Evolutionary conservation across 768 basidiomycete species (phyloP).

Genomic region (Tephrocybe sp.): DNA sequence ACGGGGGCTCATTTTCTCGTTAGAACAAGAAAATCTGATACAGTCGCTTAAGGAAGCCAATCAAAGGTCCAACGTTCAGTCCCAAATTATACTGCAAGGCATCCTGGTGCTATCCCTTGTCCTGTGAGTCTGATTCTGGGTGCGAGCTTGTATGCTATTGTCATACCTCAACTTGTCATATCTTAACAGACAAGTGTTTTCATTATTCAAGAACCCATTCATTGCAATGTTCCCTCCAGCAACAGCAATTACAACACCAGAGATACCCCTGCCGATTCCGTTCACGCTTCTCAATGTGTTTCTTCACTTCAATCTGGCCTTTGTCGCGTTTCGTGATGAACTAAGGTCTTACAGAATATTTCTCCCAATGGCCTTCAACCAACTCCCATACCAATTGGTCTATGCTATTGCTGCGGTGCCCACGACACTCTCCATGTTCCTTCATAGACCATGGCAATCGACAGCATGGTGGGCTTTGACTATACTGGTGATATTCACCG

Average conservation of each 20-base stretch:
- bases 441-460: constrained; percentile 49
- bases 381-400: constrained; percentile 24
- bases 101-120: constrained; percentile 42
- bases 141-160: background rate
- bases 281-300: constrained; percentile 48
- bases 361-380: constrained; percentile 21
- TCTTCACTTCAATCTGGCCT: constrained; percentile 46
- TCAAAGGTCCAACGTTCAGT: constrained; percentile 37
- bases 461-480: constrained; percentile 53
- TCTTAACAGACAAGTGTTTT: constrained; percentile 43
- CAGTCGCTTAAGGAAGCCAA: constrained; percentile 44
- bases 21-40: constrained; percentile 65
- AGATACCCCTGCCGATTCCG: constrained; percentile 42
- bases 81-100: constrained; percentile 35
- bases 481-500: constrained; percentile 37
- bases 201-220: constrained; percentile 47
- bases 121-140: constrained; percentile 34
- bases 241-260: constrained; percentile 15
- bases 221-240: constrained; percentile 37
- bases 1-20: background rate
- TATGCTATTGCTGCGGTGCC: constrained; percentile 43
- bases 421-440: constrained; percentile 46
- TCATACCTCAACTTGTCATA: background rate
- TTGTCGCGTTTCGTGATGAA: constrained; percentile 38
- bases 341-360: constrained; percentile 30